Evolutionary conservation across 495 filamentous ascomycete species (phyloP), one percentile per base, ranked within the genome.

Genomic region (Thermochaetoides thermophila): DNA sequence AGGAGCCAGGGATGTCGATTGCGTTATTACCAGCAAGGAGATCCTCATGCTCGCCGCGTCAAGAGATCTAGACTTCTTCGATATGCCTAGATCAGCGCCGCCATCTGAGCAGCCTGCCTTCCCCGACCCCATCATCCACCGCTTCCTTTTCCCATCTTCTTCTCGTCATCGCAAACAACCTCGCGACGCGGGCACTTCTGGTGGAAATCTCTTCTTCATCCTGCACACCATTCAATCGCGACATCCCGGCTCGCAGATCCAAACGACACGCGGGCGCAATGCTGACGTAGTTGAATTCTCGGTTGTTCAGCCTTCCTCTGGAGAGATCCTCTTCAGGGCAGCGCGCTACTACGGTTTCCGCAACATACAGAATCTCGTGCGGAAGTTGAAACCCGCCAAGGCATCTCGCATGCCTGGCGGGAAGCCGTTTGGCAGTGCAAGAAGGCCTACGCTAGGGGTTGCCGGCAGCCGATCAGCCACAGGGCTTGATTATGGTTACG

Each of bases 291-390:
- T 81, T 11, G 91, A 96, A 30, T 94, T 84, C 49, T 57, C 67
- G 4, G 60, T 93, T 23, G 59, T 67, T 9, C 60, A 55, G 19
- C 44, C 57, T 17, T 59, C 60, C 2, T n/a, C n/a, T n/a, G 71
- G 70, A 2, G 57, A 74, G 27, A 55, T 67, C 1, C 45, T 92
- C 9, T 71, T 93, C 60, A 81, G 75, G 45, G 76, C 83, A 17
- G 85, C 85, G 12, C 73, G 89, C 31, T 96, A 84, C 48, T 97
- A 96, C 49, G 89, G 89, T 2, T 97, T 96, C 61, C 69, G 87
- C 20, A 97, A 97, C 44, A 97, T 97, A 40, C 87, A 95, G 52
- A 97, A 97, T 43, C 68, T 97, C 11, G 91, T 97, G 17, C 71
- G 89, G 4, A 74, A 79, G 36, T 57, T 97, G 26, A 92, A 91